phyloP scores from a whole-genome alignment of 768 basidiomycete genomes.

The Mycena vulgaris region DNA sequence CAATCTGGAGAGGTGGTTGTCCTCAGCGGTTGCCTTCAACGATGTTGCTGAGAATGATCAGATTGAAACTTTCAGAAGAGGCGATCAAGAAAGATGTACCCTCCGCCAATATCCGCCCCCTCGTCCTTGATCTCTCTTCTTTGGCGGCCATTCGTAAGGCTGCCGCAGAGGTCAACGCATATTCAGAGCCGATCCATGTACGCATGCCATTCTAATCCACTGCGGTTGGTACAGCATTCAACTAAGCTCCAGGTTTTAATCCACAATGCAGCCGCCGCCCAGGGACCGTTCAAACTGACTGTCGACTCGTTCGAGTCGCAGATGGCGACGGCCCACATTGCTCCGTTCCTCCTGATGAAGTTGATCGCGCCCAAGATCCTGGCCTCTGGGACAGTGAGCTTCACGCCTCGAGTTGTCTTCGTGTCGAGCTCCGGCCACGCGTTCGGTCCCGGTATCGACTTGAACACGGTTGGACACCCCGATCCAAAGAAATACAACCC shows the following conservation, averaged over 20 bases:
- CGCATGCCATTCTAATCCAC: neutral
- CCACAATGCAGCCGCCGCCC: neutral
- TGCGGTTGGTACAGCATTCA: too few relatives aligned
- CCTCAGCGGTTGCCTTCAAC: neutral
- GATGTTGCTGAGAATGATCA: neutral
- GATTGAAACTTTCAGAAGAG: conserved; percentile 9
- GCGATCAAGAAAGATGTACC: neutral
- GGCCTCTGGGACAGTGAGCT: neutral
- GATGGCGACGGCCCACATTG: neutral
- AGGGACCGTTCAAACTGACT: neutral
- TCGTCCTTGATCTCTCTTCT: conserved; percentile 4
- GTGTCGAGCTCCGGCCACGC: neutral
- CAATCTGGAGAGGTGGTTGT: neutral
- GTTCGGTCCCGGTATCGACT: neutral
- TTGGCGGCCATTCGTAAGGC: neutral
- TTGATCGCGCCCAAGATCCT: neutral
- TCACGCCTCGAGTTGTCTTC: neutral
- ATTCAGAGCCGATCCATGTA: conserved; percentile 3
- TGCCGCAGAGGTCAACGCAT: conserved; percentile 5
- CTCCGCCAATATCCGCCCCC: conserved; percentile 5
- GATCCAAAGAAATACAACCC: too few relatives aligned
- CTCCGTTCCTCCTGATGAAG: neutral
- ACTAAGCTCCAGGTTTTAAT: neutral
- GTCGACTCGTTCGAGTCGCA: neutral
- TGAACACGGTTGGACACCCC: neutral